Evolutionary conservation across 441 rosid species (phyloP).

Genomic region (Corymbia citriodora): DNA sequence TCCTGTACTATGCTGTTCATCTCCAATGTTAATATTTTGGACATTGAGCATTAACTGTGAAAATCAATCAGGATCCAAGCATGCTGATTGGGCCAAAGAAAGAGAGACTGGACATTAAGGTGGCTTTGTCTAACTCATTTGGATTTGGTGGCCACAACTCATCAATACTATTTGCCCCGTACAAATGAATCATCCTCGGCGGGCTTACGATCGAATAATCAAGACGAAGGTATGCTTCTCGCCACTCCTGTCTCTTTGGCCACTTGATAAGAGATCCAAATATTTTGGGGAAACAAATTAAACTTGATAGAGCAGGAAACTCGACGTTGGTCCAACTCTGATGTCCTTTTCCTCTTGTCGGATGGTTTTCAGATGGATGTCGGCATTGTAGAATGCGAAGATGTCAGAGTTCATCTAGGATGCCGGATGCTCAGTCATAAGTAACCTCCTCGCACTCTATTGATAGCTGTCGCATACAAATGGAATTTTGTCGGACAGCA

Average conservation of each 20-base stretch:
- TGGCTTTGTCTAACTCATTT: constrained; percentile 29
- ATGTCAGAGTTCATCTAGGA: neutral
- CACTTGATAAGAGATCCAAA: neutral
- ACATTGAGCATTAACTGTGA: neutral
- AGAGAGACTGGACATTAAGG: constrained; percentile 23
- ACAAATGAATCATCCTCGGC: constrained; percentile 2
- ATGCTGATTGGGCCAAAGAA: constrained; percentile 15
- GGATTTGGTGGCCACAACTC: constrained; percentile 38
- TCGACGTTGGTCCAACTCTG: neutral
- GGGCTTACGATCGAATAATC: neutral
- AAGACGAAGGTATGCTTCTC: neutral
- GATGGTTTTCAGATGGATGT: neutral
- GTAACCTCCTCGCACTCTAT: neutral
- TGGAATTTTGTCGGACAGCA: neutral
- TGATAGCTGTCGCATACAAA: neutral
- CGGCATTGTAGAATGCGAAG: neutral
- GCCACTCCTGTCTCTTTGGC: neutral
- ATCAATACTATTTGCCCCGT: constrained; percentile 21
- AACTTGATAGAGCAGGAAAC: neutral
- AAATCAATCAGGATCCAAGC: constrained; percentile 3
- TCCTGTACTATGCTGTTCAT: neutral
- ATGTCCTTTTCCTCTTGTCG: neutral
- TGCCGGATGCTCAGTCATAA: neutral
- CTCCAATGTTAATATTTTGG: neutral
- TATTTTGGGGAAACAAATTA: neutral